Base-by-base conservation (phyloP, 257 asterid species). In the Gentiana dahurica region DNA sequence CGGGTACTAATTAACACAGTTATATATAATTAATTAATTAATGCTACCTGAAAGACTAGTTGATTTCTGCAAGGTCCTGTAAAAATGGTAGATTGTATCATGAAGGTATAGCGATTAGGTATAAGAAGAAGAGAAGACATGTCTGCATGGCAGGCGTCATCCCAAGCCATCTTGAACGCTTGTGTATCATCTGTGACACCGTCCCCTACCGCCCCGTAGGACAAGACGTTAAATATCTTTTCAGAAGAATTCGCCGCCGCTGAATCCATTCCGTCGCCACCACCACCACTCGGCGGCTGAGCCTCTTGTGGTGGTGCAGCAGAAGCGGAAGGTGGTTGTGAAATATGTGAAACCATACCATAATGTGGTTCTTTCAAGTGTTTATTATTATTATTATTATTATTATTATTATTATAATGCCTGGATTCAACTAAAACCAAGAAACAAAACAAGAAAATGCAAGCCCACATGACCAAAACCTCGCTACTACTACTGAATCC, bases 131-230 rank as follows among this genome's bases (percentile, higher is more conserved):
- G 63, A 1, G 81, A 67, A 1, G 82, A 51, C 3, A 10, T 34
- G 3, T 49, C 80, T 13, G 70, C 61, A 57, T 68, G 79, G 72
- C 96, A 87, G 45, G 96, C 95, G 2, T 79, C 79, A 64, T 81
- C 89, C 98, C 98, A 91, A 1, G 96, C 96, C 79, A 56, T 75
- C 48, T 84, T 81, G 60, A 91, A 82, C 0, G 95, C 88, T 36
- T 61, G 68, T 8, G 98, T 81, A 70, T 92, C 98, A 32, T 88
- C 95, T 1, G 75, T 51, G 8, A 60, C 71, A 6, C 95, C 94
- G 56, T 92, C 77, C 1, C 98, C 98, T 4, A 75, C 73, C 0
- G 89, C 98, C 5, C 97, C 95, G 56, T 65, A 87, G 2, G 93
- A 74, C 33, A 77, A 2, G 44, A 87, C 98, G 38, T 62, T 68